Percentiles rank a stretch among this genome's conserved stretches.
Evolutionary conservation across 129 eudicot species (phyloP).

Genomic region (Centrapalus pauciflorus): DNA sequence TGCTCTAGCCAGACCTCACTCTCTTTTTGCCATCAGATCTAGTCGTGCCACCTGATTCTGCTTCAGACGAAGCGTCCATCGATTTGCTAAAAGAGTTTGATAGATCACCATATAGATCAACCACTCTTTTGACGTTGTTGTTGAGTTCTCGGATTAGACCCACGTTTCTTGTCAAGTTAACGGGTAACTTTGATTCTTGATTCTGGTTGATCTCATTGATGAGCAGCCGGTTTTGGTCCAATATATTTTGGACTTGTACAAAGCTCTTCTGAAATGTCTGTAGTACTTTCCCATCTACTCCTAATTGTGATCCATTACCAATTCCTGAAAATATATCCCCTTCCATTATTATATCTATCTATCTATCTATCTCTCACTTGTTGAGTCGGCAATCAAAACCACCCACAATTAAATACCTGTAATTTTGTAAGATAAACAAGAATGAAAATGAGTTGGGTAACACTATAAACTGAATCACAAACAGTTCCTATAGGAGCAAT

Average conservation of each 20-base stretch:
- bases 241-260: slow-evolving; percentile 70
- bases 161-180: slow-evolving; percentile 64
- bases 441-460: background rate
- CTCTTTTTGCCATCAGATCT: slow-evolving; percentile 70
- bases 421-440: background rate
- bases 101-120: slow-evolving; percentile 68
- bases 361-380: background rate
- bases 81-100: slow-evolving; percentile 59
- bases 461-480: background rate
- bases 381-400: slow-evolving; percentile 23
- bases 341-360: slow-evolving; percentile 30
- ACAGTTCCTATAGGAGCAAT: background rate
- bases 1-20: slow-evolving; percentile 39
- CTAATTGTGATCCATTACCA: slow-evolving; percentile 41
- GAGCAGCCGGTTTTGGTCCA: slow-evolving; percentile 72
- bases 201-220: slow-evolving; percentile 75
- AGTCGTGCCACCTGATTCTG: slow-evolving; percentile 52
- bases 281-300: slow-evolving; percentile 47
- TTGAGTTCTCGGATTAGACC: slow-evolving; percentile 78
- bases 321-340: slow-evolving; percentile 51
- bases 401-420: slow-evolving; percentile 20
- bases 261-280: slow-evolving; percentile 65
- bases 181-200: slow-evolving; percentile 69
- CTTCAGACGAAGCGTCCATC: slow-evolving; percentile 68
- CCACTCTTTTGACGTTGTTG: slow-evolving; percentile 75